Evolutionary conservation across 148 eudicot species (phyloP).

Genomic region (Pharnaceum exiguum): DNA sequence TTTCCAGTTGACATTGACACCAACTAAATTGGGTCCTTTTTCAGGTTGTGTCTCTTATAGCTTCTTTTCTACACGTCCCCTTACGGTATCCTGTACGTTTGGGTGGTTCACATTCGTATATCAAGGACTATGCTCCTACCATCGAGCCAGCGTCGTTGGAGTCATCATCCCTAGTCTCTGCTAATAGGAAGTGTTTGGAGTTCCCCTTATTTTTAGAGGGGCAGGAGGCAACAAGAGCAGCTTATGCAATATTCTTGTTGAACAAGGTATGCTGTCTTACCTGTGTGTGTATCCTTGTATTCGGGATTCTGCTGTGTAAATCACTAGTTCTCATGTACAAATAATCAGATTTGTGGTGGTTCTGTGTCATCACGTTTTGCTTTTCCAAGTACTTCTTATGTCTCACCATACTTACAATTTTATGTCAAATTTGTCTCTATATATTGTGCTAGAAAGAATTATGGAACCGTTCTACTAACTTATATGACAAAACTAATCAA

Average conservation of each 20-base stretch:
- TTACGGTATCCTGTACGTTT: constrained; percentile 80
- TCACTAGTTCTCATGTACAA: background rate
- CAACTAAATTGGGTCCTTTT: constrained; percentile 14
- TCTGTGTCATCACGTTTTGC: background rate
- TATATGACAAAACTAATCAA: too few relatives aligned
- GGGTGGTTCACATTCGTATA: constrained; percentile 89
- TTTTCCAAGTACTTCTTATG: background rate
- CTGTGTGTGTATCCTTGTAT: background rate
- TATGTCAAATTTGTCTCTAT: too few relatives aligned
- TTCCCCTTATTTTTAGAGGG: constrained; percentile 93
- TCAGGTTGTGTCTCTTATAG: constrained; percentile 81
- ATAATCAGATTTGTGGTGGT: background rate
- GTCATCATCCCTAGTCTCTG: constrained; percentile 30
- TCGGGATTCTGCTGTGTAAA: background rate
- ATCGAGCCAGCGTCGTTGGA: constrained; percentile 48
- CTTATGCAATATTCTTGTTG: constrained; percentile 89
- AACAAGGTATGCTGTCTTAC: constrained; percentile 62
- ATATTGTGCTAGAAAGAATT: too few relatives aligned
- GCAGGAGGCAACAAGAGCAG: constrained; percentile 93
- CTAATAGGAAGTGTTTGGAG: constrained; percentile 56
- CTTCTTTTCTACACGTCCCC: constrained; percentile 75
- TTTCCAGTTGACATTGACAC: constrained; percentile 3
- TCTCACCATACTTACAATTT: too few relatives aligned
- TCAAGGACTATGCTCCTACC: constrained; percentile 70
- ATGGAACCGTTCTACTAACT: too few relatives aligned